Percentiles rank a stretch among this genome's conserved stretches.
Conservation (phyloP, 257 asterid genomes). For the Phtheirospermum japonicum region DNA sequence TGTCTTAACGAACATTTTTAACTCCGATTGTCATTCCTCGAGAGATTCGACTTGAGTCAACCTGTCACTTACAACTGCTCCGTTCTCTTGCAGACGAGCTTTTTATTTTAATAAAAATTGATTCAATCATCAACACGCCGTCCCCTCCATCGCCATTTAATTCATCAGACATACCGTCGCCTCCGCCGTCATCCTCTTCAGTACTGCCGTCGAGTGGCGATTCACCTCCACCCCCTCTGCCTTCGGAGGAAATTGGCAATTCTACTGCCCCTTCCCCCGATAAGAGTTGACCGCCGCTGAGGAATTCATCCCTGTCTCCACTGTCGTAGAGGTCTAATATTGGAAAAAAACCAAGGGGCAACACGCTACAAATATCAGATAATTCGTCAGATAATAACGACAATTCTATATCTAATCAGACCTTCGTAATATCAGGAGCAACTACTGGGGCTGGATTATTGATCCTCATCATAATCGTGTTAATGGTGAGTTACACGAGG, state of each 20-base stretch:
- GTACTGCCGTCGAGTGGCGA: no score
- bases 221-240: conserved; percentile 29
- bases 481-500: conserved; percentile 37
- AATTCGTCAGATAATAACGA: not conserved
- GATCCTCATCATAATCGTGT: no score
- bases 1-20: no score
- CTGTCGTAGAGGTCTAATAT: conserved; percentile 34
- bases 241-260: conserved; percentile 23
- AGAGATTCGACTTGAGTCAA: no score
- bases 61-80: no score
- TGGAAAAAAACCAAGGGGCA: not conserved
- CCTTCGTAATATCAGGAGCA: conserved; percentile 48
- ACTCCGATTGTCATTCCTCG: no score
- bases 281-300: conserved; percentile 14
- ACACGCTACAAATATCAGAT: conserved; percentile 18
- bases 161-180: no score
- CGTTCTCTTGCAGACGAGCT: no score
- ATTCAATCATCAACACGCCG: no score
- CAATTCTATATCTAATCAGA: conserved; percentile 23
- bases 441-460: conserved; percentile 55
- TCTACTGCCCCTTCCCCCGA: conserved; percentile 23
- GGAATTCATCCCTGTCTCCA: conserved; percentile 22
- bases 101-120: no score
- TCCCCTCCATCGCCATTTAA: not conserved
- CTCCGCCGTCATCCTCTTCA: no score